These are phyloP conservation scores for Saccharomyces hybrid DNA, from an alignment of 1,139 yeast species.

Conservation along the genomic window DNA sequence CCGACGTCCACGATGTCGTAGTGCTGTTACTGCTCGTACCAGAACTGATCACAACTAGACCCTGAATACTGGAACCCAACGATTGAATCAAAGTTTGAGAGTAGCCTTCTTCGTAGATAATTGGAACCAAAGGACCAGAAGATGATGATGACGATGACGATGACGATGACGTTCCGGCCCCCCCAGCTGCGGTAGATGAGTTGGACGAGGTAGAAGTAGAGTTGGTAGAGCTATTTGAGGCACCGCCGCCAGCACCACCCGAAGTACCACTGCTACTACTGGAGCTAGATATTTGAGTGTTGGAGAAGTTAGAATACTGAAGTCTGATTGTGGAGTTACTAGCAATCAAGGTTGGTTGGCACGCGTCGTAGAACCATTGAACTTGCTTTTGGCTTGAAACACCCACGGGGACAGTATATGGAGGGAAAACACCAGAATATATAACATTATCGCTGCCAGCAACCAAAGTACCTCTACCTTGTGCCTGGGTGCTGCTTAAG, in stretches of 20 bases:
- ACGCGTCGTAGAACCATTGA: conserved; percentile 21
- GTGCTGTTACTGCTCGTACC: conserved; percentile 14
- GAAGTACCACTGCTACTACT: too few relatives aligned
- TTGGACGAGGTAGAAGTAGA: conserved; percentile 2
- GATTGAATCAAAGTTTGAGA: conserved; percentile 11
- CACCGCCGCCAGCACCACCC: neutral
- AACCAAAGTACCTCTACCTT: conserved; percentile 26
- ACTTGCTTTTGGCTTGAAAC: conserved; percentile 11
- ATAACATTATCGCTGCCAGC: conserved; percentile 19
- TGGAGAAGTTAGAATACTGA: conserved; percentile 17
- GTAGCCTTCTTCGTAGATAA: conserved; percentile 21
- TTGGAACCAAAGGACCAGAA: conserved; percentile 18
- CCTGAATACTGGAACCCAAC: conserved; percentile 15
- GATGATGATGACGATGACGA: neutral
- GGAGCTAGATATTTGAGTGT: neutral
- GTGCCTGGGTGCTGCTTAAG: conserved; percentile 18
- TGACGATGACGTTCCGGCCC: too few relatives aligned
- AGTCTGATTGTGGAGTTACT: conserved; percentile 19
- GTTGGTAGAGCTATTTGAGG: neutral
- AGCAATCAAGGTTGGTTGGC: conserved; percentile 16
- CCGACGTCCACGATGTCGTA: conserved; percentile 8
- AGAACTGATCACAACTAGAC: conserved; percentile 24
- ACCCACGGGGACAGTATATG: conserved; percentile 24
- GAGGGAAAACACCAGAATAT: conserved; percentile 26
- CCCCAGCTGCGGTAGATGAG: neutral